Evolutionary conservation across 2,329 filamentous ascomycete species (phyloP).

Genomic region (Ophiostoma quercus): DNA sequence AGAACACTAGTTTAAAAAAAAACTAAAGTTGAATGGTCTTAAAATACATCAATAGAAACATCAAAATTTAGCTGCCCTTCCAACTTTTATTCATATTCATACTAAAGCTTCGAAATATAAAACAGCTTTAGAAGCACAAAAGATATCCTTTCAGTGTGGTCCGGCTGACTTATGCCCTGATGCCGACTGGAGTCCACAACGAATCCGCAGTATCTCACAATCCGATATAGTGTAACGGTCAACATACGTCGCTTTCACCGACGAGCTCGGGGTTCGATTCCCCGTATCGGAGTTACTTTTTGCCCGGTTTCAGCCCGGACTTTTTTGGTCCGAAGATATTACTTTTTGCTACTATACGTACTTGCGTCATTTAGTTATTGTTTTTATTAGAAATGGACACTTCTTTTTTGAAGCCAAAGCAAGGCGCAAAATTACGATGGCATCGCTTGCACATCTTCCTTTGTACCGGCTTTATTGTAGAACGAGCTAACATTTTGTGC

Average conservation of each 20-base stretch:
- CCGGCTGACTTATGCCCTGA: not conserved
- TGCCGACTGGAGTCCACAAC: not conserved
- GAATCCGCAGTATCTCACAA: not conserved
- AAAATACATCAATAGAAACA: no score
- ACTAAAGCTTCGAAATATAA: no score
- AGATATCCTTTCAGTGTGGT: not conserved
- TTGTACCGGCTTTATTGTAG: no score
- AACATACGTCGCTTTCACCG: constrained; percentile 10
- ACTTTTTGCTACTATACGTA: not conserved
- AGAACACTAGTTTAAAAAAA: not conserved
- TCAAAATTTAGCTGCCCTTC: no score
- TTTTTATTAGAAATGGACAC: no score
- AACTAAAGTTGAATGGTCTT: no score
- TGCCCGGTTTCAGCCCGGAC: not conserved
- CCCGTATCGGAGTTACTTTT: constrained; percentile 16
- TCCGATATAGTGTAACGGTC: constrained; percentile 17
- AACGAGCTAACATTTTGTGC: no score
- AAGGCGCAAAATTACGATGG: no score
- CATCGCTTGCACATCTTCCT: no score
- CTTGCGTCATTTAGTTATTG: no score
- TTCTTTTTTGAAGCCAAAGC: no score
- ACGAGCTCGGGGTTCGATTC: constrained; percentile 15
- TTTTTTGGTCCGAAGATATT: not conserved
- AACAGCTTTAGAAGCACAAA: not conserved
- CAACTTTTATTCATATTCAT: no score